Percentiles rank a stretch among this genome's conserved stretches.
These are phyloP conservation scores for Capsicum pubescens DNA, from an alignment of 257 asterid genomes.

Conservation along the genomic window DNA sequence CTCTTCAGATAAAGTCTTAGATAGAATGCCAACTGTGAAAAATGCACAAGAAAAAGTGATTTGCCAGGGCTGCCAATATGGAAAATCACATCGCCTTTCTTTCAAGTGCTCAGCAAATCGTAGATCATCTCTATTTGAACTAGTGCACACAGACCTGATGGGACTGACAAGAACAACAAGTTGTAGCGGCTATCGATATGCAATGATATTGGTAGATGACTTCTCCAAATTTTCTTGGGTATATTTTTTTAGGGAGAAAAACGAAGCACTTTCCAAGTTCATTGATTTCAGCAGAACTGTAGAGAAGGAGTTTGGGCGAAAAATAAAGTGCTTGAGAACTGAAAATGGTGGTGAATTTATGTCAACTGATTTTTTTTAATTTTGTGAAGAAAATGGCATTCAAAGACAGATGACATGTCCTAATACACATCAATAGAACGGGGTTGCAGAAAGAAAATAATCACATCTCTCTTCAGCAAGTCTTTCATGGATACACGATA, in stretches of 20 bases:
- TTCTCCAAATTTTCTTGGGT: constrained; percentile 31
- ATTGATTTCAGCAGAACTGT: not conserved
- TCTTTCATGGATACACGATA: constrained; percentile 28
- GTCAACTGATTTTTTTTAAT: not conserved
- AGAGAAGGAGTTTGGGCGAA: constrained; percentile 26
- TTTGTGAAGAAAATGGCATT: not conserved
- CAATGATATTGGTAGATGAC: constrained; percentile 37
- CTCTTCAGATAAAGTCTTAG: constrained; percentile 27
- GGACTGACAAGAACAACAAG: constrained; percentile 31
- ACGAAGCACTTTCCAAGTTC: constrained; percentile 29
- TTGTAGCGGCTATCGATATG: constrained; percentile 21
- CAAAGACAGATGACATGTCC: constrained; percentile 20
- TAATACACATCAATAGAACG: not conserved
- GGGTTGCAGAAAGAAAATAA: not conserved
- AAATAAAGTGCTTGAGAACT: constrained; percentile 29
- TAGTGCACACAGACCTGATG: constrained; percentile 34
- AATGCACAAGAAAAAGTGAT: constrained; percentile 28
- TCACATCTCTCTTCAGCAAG: not conserved
- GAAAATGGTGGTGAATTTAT: constrained; percentile 34
- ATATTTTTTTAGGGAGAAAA: constrained; percentile 27
- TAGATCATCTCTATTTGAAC: not conserved
- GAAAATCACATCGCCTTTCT: constrained; percentile 32
- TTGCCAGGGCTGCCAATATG: constrained; percentile 5
- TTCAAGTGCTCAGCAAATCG: constrained; percentile 10
- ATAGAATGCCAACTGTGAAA: constrained; percentile 21